These are phyloP conservation scores for Colletotrichum tropicale DNA, from an alignment of 2,329 filamentous ascomycete species.

Conservation along the genomic window DNA sequence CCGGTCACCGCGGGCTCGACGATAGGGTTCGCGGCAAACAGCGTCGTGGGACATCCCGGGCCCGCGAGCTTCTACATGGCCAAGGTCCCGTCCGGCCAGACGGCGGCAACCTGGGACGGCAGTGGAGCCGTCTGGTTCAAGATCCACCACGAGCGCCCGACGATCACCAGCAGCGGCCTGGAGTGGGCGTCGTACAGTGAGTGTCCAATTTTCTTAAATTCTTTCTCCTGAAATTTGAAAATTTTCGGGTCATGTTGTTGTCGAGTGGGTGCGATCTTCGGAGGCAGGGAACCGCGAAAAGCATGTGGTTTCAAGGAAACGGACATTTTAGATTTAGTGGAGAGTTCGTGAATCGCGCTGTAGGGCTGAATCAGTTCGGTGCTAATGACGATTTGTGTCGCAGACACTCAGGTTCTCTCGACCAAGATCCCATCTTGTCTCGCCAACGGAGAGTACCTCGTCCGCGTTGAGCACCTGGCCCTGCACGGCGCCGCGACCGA, in stretches of 20 bases:
- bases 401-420: neutral
- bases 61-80: constrained; percentile 41
- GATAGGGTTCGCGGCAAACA: constrained; percentile 40
- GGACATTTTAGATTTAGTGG: neutral
- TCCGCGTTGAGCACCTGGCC: constrained; percentile 54
- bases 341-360: neutral
- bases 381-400: neutral
- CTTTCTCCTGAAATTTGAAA: neutral
- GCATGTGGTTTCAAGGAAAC: neutral
- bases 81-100: constrained; percentile 36
- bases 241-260: neutral
- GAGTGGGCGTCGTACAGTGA: constrained; percentile 43
- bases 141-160: constrained; percentile 39
- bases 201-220: neutral
- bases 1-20: constrained; percentile 27
- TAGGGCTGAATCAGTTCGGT: constrained; percentile 9
- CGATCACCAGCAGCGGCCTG: constrained; percentile 36
- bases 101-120: constrained; percentile 35
- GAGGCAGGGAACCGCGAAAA: neutral
- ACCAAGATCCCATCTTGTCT: constrained; percentile 12
- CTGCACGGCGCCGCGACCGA: constrained; percentile 44
- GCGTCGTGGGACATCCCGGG: constrained; percentile 41
- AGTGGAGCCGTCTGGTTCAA: constrained; percentile 41
- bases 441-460: constrained; percentile 47
- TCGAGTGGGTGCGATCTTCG: neutral